Conservation (phyloP, 371 early-diverging fungal genomes). For the Mortierella sp. region DNA sequence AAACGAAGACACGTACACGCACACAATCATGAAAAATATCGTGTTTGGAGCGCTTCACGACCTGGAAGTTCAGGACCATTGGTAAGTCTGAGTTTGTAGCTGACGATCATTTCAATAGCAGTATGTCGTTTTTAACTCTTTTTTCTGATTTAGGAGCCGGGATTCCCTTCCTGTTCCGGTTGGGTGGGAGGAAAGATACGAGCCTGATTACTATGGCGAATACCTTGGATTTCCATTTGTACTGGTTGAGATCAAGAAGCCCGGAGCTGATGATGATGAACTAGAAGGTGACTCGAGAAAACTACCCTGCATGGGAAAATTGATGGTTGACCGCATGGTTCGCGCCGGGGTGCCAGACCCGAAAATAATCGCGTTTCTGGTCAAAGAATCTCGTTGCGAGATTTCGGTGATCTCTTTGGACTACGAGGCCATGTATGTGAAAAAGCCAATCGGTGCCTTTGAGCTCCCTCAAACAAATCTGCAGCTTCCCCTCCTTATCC, state of each 20-base stretch:
- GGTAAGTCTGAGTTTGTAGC: conserved; percentile 13
- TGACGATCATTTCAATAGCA: neutral
- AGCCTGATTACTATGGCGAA: conserved; percentile 26
- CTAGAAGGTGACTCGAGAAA: conserved; percentile 17
- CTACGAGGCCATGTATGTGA: conserved; percentile 23
- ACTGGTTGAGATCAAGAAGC: conserved; percentile 22
- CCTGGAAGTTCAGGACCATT: conserved; percentile 17
- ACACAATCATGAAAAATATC: conserved; percentile 12
- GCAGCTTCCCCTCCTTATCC: conserved; percentile 16
- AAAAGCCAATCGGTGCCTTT: conserved; percentile 16
- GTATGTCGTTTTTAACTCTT: neutral
- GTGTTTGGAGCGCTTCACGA: conserved; percentile 10
- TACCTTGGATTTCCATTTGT: conserved; percentile 14
- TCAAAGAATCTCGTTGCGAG: conserved; percentile 29
- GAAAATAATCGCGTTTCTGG: conserved; percentile 11
- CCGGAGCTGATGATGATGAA: conserved; percentile 1
- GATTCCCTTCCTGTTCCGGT: conserved; percentile 21
- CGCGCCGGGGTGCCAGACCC: conserved; percentile 54
- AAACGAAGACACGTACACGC: conserved; percentile 27
- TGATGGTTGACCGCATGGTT: conserved; percentile 16
- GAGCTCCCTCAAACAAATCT: conserved; percentile 29
- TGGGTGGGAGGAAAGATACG: conserved; percentile 17
- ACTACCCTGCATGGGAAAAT: conserved; percentile 16
- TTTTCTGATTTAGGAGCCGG: conserved; percentile 10
- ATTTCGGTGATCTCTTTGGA: conserved; percentile 23